Conservation (phyloP, 805 yeast genomes). For the Saccharomycopsis fermentans region DNA sequence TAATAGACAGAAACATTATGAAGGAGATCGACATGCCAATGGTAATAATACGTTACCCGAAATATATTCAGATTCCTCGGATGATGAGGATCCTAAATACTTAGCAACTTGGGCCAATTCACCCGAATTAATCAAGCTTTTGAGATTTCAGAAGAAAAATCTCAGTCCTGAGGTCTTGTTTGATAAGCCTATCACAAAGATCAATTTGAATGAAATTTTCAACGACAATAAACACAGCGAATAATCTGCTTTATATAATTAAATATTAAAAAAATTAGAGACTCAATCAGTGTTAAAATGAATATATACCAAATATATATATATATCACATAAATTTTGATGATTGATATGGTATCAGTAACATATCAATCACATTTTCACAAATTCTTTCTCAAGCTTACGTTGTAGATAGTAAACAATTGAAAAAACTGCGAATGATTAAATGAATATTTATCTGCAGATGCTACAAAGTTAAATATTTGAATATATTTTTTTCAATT, state of each 20-base stretch:
- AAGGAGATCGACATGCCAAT: background rate
- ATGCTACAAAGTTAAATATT: too few relatives aligned
- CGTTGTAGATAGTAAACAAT: too few relatives aligned
- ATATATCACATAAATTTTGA: too few relatives aligned
- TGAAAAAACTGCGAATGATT: too few relatives aligned
- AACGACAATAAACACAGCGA: slow-evolving; percentile 22
- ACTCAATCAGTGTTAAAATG: too few relatives aligned
- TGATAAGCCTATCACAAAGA: slow-evolving; percentile 58
- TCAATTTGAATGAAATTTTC: slow-evolving; percentile 63
- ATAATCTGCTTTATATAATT: slow-evolving; percentile 2
- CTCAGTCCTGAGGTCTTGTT: slow-evolving; percentile 61
- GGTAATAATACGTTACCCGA: slow-evolving; percentile 31
- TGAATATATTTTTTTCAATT: too few relatives aligned
- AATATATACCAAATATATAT: too few relatives aligned
- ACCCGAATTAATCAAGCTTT: slow-evolving; percentile 39
- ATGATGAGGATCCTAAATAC: slow-evolving; percentile 38
- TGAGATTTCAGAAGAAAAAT: slow-evolving; percentile 34
- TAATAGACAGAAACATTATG: background rate
- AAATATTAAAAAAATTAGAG: background rate
- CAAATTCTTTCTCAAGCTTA: too few relatives aligned
- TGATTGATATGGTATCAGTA: too few relatives aligned
- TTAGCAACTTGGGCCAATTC: slow-evolving; percentile 55
- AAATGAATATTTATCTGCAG: too few relatives aligned
- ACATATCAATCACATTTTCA: too few relatives aligned
- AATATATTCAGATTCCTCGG: slow-evolving; percentile 43